Conservation (phyloP, 176 grass and related monocot genomes). For the Poa annua region DNA sequence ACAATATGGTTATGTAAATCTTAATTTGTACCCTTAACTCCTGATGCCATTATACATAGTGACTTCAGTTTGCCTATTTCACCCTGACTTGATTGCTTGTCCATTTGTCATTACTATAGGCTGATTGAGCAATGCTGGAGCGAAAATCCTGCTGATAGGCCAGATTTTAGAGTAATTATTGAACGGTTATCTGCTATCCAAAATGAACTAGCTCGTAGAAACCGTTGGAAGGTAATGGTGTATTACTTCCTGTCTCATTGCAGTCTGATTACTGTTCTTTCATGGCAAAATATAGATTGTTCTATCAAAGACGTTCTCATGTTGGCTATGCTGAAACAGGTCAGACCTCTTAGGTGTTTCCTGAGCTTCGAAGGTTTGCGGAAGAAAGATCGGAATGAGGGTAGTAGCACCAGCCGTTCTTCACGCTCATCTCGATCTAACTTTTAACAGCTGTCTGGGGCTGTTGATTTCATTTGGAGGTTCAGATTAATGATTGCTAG, state of each 20-base stretch:
- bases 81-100: not conserved
- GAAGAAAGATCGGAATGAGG: constrained; percentile 66
- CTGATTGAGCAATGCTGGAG: constrained; percentile 97
- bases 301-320: constrained; percentile 22
- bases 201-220: constrained; percentile 54
- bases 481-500: constrained; percentile 40
- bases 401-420: constrained; percentile 52
- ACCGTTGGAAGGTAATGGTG: constrained; percentile 76
- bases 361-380: constrained; percentile 72
- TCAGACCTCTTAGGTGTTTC: constrained; percentile 67
- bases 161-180: constrained; percentile 79
- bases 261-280: not conserved
- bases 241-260: not conserved
- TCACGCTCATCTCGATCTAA: constrained; percentile 58
- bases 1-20: constrained; percentile 13
- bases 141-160: constrained; percentile 77
- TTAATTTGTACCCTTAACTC: constrained; percentile 2
- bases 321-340: constrained; percentile 50
- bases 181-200: constrained; percentile 62
- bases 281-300: constrained; percentile 17
- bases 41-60: not conserved
- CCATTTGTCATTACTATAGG: constrained; percentile 47
- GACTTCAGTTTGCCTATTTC: constrained; percentile 30
- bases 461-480: constrained; percentile 28
- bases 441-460: constrained; percentile 13